Base-by-base conservation (phyloP, 352 stramenopile genomes). In the Globisporangium rhizosaccharum region DNA sequence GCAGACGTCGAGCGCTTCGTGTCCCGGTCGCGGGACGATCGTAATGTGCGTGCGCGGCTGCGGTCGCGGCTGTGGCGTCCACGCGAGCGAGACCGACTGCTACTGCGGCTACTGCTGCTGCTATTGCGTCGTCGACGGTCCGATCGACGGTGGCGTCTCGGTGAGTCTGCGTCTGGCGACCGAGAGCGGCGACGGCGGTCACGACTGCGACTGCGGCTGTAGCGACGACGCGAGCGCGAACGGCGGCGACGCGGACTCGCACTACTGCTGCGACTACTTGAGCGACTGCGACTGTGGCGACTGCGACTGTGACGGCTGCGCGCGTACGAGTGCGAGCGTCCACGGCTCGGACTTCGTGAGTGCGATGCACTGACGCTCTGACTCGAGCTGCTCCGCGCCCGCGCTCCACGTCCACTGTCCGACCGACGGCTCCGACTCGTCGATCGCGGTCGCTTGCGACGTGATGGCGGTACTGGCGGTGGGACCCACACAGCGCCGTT, bases 401-500 rank as follows among this genome's bases (percentile, higher is more conserved):
- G 20, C 44, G 49, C 20, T 33, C 53, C 57, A 57, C 54, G 61
- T 14, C 47, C 42, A 51, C 53, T 60, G 39, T 48, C 46, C n/a
- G 49, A 61, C 50, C 28, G 50, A 26, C 37, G 46, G 55, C 53
- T 51, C 50, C 41, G 69, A 81, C 26, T 20, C 17, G 28, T 26
- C 8, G 71, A 75, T 8, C 37, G 49, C 12, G 30, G 51, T 1
- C 46, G 72, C 46, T 59, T 62, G 10, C 45, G 56, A 30, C n/a
- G 60, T 17, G 56, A 48, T 17, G 51, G 8, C 20, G 66, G 66
- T n/a, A 75, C 49, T 52, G 67, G 57, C 11, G 83, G 81, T 26
- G 83, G 80, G 14, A 88, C 33, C 80, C 83, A 92, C n/a, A 87
- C 36, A 10, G 75, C 58, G 0, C 77, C 81, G 25, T 84, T 65